A percentile compares a stretch with the other conserved stretches of the same genome.
Conservation (phyloP, 805 yeast species). For the Candida nitratophila region DNA sequence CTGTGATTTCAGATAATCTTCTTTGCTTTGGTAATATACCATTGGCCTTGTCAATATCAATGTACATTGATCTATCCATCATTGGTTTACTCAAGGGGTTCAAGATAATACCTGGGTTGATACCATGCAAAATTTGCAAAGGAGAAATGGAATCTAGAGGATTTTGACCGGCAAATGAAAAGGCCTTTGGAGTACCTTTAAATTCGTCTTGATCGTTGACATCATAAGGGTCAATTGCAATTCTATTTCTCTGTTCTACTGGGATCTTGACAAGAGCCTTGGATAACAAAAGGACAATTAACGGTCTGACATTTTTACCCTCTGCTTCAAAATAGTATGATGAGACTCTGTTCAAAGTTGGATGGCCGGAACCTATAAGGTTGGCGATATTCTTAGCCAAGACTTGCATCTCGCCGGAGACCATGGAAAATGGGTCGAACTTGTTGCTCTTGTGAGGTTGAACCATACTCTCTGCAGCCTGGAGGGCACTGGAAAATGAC, state of each 20-base stretch:
- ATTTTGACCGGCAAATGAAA: constrained; percentile 53
- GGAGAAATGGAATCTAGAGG: constrained; percentile 70
- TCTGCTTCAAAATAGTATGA: constrained; percentile 93
- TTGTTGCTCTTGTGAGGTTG: constrained; percentile 48
- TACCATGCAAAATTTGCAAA: constrained; percentile 76
- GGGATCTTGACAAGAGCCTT: constrained; percentile 80
- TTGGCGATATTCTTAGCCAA: constrained; percentile 81
- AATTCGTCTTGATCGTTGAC: constrained; percentile 61
- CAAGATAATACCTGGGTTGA: constrained; percentile 74
- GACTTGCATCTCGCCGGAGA: constrained; percentile 86
- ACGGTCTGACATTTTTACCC: constrained; percentile 92
- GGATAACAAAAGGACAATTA: constrained; percentile 75
- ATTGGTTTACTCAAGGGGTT: constrained; percentile 83
- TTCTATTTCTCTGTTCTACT: constrained; percentile 52
- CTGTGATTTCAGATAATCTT: constrained; percentile 93
- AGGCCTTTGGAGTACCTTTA: constrained; percentile 46
- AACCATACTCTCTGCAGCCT: constrained; percentile 67
- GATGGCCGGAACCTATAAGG: constrained; percentile 89
- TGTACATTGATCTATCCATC: constrained; percentile 53
- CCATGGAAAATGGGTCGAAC: constrained; percentile 84
- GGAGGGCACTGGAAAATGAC: constrained; percentile 48
- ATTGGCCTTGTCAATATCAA: constrained; percentile 42
- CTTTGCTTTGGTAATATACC: constrained; percentile 94
- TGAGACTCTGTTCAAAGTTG: constrained; percentile 86
- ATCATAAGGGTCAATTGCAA: constrained; percentile 54